A percentile compares a stretch with the other conserved stretches of the same genome.
phyloP scores from a whole-genome alignment of 306 rosid genomes.

The Amphicarpaea edgeworthii region DNA sequence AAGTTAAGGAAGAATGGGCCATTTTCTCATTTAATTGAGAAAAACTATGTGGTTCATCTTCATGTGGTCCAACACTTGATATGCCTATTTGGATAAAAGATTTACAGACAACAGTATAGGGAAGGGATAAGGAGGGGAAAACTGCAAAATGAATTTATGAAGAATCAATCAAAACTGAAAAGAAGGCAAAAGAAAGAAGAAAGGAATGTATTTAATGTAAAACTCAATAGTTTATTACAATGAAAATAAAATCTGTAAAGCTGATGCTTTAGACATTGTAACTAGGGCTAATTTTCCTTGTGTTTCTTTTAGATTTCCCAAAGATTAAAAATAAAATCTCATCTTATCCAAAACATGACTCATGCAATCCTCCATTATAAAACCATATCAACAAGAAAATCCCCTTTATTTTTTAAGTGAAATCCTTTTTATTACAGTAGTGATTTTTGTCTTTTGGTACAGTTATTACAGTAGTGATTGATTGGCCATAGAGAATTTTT shows the following conservation, averaged over 20 bases:
- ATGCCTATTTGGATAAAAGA: neutral
- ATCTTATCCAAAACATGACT: neutral
- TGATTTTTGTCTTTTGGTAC: too few relatives aligned
- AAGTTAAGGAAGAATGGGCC: neutral
- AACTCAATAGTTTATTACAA: neutral
- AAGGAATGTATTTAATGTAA: neutral
- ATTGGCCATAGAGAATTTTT: conserved; percentile 12
- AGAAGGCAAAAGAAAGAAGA: neutral
- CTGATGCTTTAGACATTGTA: too few relatives aligned
- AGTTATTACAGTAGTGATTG: conserved; percentile 16
- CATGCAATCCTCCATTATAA: neutral
- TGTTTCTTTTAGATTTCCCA: too few relatives aligned
- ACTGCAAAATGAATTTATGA: conserved; percentile 3
- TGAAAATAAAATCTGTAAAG: too few relatives aligned
- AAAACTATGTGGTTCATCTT: neutral
- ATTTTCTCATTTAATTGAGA: neutral
- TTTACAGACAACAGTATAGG: neutral
- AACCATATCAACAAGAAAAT: neutral
- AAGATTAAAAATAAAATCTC: neutral
- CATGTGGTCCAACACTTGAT: conserved; percentile 12
- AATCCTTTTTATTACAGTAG: neutral
- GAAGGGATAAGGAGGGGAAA: neutral
- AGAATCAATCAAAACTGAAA: neutral
- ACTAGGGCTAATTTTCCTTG: too few relatives aligned
- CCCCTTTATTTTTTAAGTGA: neutral